Percentiles rank a stretch among this genome's conserved stretches.
These are phyloP conservation scores for Fraxinus anomala DNA, from an alignment of 257 asterid genomes.

Conservation along the genomic window DNA sequence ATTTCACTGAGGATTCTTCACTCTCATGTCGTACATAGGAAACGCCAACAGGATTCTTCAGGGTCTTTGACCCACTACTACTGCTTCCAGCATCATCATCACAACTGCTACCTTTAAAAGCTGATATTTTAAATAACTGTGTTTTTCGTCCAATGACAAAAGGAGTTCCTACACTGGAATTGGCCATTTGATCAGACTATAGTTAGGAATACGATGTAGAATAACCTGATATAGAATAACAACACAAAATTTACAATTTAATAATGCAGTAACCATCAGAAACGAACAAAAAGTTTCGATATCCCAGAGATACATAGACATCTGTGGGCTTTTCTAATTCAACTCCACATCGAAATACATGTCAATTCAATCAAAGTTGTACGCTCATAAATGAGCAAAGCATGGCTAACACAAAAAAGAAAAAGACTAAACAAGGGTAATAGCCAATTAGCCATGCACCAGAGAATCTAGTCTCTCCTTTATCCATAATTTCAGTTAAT, in stretches of 20 bases:
- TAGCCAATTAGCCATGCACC: not conserved
- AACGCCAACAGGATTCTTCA: slow-evolving; percentile 57
- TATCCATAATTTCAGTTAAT: not conserved
- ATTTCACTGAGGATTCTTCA: slow-evolving; percentile 58
- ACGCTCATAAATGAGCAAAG: not conserved
- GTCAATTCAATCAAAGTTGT: not conserved
- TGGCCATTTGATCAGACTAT: slow-evolving; percentile 23
- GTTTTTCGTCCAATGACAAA: slow-evolving; percentile 52
- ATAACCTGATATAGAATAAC: slow-evolving; percentile 14
- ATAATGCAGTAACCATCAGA: slow-evolving; percentile 2
- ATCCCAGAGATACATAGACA: not conserved
- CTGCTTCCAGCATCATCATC: slow-evolving; percentile 66
- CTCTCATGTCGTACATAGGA: slow-evolving; percentile 68
- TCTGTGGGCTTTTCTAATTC: not conserved
- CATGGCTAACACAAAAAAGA: not conserved
- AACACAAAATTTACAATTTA: slow-evolving; percentile 4
- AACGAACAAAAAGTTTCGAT: not conserved
- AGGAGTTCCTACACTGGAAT: slow-evolving; percentile 61
- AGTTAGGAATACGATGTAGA: slow-evolving; percentile 16
- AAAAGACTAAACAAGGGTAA: not conserved
- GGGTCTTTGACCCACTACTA: slow-evolving; percentile 59
- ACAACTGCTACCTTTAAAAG: slow-evolving; percentile 66
- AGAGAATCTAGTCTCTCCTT: not conserved
- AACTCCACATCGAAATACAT: not conserved
- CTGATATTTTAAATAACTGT: slow-evolving; percentile 61